Evolutionary conservation across 2,329 filamentous ascomycete species (phyloP), one percentile per base, ranked within the genome.

Genomic region (Corynespora cassiicola): DNA sequence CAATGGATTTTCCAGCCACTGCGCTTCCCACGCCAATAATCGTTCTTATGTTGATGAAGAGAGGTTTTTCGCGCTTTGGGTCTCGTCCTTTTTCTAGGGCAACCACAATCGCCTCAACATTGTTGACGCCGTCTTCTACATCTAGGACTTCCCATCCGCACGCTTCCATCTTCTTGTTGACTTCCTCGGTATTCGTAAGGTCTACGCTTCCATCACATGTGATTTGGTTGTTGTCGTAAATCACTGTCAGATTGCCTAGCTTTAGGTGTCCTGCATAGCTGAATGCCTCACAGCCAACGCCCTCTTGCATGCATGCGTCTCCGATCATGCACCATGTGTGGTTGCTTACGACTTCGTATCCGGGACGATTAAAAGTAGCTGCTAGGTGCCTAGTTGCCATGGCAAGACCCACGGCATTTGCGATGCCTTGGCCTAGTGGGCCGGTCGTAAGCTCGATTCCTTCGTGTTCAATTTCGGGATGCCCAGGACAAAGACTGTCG

Each of bases 181-280:
- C 67, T 30, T 82, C 78, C 49, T 82, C 79, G 0, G 72, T 78
- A 44, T 79, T 80, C 2, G 72, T 72, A 26, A 75, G 65, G 55
- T 81, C 77, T 3, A 81, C 72, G 2, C 71, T 73, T 1, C 80
- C 80, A 40, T 82, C 80, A 50, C 79, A 82, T 5, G 79, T 82
- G 31, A 83, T 68, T 50, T 80, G 75, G 56, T 83, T 82, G 61
- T 84, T 82, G 48, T 83, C 80, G 47, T 83, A 83, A 30, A 82
- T 76, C 17, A 83, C 61, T 3, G 74, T 75, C 2, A 84, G 63
- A 56, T 83, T 83, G 62, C 78, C 75, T 7, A 84, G 66, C 46
- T 70, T 72, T 58, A 74, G 71, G 55, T 82, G 78, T 1, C 79
- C 80, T 5, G 79, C 79, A 5, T 81, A 71, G 4, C 74, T 74